Conservation (phyloP, 1,284 basidiomycete genomes). For the Ustilago lituana region DNA sequence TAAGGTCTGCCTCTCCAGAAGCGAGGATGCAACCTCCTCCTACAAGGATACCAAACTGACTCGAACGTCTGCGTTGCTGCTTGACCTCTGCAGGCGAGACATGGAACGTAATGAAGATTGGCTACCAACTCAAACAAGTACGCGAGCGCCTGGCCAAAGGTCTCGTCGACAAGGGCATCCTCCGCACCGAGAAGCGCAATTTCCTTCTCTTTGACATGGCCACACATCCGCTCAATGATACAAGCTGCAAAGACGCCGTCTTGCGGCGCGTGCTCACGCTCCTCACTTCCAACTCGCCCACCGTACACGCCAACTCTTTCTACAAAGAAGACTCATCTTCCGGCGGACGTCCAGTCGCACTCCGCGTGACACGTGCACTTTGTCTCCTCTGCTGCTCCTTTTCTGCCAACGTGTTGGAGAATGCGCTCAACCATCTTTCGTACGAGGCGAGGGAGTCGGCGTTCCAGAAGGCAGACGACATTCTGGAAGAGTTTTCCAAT, state of each 20-base stretch:
- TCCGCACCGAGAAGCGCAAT: conserved; percentile 67
- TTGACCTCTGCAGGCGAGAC: conserved; percentile 51
- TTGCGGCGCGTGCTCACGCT: conserved; percentile 60
- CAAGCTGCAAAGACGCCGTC: conserved; percentile 61
- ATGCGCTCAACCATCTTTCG: conserved; percentile 62
- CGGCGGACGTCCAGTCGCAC: conserved; percentile 26
- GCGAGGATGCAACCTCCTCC: too few species aligned
- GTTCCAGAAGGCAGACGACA: conserved; percentile 59
- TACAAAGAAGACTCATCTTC: conserved; percentile 55
- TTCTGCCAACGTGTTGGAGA: conserved; percentile 64
- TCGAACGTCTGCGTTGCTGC: not conserved
- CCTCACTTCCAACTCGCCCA: conserved; percentile 49
- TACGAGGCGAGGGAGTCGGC: conserved; percentile 60
- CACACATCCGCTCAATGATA: conserved; percentile 65
- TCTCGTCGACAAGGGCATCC: conserved; percentile 65
- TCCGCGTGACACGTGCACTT: conserved; percentile 58
- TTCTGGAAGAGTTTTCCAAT: conserved; percentile 59
- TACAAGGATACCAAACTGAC: not conserved
- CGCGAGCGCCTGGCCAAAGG: conserved; percentile 66
- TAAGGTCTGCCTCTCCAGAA: too few species aligned
- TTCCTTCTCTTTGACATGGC: conserved; percentile 67
- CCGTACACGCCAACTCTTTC: conserved; percentile 47
- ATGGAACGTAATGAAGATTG: conserved; percentile 66
- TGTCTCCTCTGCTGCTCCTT: conserved; percentile 62
- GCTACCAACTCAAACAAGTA: conserved; percentile 66